phyloP scores from a whole-genome alignment of 192 early-diverging fungal species.

The Bifiguratus adelaidae region DNA sequence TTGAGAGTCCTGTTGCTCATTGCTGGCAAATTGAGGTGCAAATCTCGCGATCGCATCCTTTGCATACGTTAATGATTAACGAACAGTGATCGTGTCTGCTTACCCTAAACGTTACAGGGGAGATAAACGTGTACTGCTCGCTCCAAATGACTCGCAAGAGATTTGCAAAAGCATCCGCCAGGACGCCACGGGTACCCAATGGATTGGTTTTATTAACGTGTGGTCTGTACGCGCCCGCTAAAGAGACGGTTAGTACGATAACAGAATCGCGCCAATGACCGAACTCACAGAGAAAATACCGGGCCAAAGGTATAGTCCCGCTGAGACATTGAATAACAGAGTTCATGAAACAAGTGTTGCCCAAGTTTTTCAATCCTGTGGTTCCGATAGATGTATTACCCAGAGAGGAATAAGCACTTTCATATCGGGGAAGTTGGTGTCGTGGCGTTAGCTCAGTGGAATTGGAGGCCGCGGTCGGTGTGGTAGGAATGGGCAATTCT shows the following conservation, averaged over 20 bases:
- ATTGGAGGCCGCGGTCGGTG: not conserved
- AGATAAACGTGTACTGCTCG: conserved; percentile 62
- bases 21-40: conserved; percentile 74
- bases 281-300: conserved; percentile 46
- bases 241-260: not conserved
- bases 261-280: not conserved
- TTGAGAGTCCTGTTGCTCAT: conserved; percentile 94
- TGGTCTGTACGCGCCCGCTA: conserved; percentile 48
- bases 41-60: conserved; percentile 55
- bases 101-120: conserved; percentile 68
- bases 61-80: not conserved
- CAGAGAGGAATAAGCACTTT: conserved; percentile 20
- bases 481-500: not conserved
- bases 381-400: conserved; percentile 46
- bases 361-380: conserved; percentile 67
- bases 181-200: conserved; percentile 58
- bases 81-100: not conserved
- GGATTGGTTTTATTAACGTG: conserved; percentile 57
- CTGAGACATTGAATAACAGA: conserved; percentile 70
- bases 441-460: not conserved
- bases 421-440: not conserved
- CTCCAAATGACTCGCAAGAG: conserved; percentile 79
- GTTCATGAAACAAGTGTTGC: conserved; percentile 84
- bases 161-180: conserved; percentile 68
- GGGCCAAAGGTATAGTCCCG: conserved; percentile 55